phyloP scores from a whole-genome alignment of 176 grass and related monocot genomes.

The Bolboschoenus planiculmis region DNA sequence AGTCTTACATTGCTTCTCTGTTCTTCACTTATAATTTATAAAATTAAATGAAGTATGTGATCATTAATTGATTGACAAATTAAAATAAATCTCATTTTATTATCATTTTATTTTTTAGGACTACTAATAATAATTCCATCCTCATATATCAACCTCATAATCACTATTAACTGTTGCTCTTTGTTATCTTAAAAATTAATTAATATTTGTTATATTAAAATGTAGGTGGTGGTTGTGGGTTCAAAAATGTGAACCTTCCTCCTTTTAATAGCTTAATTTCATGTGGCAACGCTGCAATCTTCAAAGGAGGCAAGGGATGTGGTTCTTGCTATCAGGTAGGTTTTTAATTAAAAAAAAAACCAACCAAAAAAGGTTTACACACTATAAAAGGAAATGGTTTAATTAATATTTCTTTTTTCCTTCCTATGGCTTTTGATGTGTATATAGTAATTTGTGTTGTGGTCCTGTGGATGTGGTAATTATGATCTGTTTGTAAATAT shows the following conservation, averaged over 20 bases:
- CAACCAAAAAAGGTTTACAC: conserved; percentile 16
- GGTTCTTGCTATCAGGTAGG: conserved; percentile 76
- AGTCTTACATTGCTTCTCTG: background rate
- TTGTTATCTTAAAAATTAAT: background rate
- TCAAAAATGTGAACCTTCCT: conserved; percentile 60
- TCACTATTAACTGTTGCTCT: background rate
- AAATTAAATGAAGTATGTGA: background rate
- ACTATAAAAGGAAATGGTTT: conserved; percentile 1
- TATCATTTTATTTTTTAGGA: too few relatives aligned
- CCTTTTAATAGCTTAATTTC: conserved; percentile 61
- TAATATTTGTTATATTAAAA: conserved; percentile 5
- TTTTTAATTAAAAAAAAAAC: background rate
- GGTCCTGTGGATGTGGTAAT: background rate
- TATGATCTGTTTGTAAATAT: background rate
- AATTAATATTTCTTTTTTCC: background rate
- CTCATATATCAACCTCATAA: background rate
- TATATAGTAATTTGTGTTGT: background rate
- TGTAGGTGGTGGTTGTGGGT: conserved; percentile 77
- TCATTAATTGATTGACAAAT: background rate
- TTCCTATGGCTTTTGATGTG: background rate
- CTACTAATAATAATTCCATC: too few relatives aligned
- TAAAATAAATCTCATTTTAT: background rate
- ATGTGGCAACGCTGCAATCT: conserved; percentile 70
- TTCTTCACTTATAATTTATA: background rate
- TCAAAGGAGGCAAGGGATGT: conserved; percentile 78